Conservation (phyloP, 2,329 filamentous ascomycete genomes). For the Sporothrix sp. region DNA sequence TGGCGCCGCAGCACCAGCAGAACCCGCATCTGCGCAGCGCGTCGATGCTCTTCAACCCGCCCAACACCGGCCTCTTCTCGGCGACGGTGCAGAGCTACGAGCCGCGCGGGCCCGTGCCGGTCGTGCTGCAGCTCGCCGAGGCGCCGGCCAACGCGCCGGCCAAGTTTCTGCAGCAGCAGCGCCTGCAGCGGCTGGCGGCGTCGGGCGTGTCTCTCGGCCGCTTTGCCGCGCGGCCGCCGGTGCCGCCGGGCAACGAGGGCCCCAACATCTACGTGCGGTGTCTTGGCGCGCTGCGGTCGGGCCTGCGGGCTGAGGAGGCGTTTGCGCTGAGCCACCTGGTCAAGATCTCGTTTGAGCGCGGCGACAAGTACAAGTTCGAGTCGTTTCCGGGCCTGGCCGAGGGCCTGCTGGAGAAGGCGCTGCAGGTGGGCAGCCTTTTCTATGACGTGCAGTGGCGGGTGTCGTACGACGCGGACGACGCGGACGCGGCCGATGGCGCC, state of each 20-base stretch:
- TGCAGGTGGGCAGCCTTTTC: conserved; percentile 69
- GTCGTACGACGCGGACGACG: conserved; percentile 49
- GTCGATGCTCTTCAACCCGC: conserved; percentile 41
- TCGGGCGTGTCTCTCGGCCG: conserved; percentile 38
- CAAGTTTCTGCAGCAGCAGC: conserved; percentile 53
- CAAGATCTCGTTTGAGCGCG: conserved; percentile 88
- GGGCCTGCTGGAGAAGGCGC: conserved; percentile 72
- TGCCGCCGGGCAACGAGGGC: conserved; percentile 54
- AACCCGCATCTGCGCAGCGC: conserved; percentile 31
- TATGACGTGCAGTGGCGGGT: conserved; percentile 76
- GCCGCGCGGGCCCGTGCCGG: conserved; percentile 46
- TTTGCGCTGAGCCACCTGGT: conserved; percentile 90
- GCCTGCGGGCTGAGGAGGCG: conserved; percentile 71
- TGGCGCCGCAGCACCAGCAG: conserved; percentile 1
- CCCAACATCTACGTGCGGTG: conserved; percentile 89
- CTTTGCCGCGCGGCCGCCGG: conserved; percentile 38
- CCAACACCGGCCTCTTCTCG: conserved; percentile 47
- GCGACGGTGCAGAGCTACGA: conserved; percentile 59
- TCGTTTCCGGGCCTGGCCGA: conserved; percentile 84
- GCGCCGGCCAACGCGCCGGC: conserved; percentile 66
- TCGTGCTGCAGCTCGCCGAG: conserved; percentile 62
- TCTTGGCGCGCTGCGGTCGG: conserved; percentile 71
- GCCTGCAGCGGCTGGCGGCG: conserved; percentile 30
- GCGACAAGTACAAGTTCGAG: conserved; percentile 93
- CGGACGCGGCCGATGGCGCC: too few relatives aligned